Evolutionary conservation across 2,329 filamentous ascomycete species (phyloP).

Genomic region (Claviceps capensis): DNA sequence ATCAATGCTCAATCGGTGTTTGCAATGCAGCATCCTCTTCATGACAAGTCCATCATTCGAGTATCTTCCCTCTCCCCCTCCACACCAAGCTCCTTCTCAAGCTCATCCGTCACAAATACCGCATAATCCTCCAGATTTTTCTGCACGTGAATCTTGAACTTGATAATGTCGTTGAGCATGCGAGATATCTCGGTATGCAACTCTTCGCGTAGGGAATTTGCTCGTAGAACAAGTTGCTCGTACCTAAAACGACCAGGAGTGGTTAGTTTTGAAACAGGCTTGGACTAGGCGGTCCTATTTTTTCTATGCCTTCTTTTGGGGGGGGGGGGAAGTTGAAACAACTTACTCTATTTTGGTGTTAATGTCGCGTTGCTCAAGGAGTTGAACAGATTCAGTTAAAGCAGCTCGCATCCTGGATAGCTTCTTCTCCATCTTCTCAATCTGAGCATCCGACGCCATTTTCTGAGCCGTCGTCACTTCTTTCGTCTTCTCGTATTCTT

Average conservation of each 20-base stretch:
- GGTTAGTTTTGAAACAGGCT: slow-evolving; percentile 1
- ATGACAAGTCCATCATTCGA: slow-evolving; percentile 27
- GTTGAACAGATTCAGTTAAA: slow-evolving; percentile 71
- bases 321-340: no score
- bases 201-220: slow-evolving; percentile 79
- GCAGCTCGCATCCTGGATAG: slow-evolving; percentile 82
- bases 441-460: slow-evolving; percentile 78
- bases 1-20: no score
- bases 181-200: slow-evolving; percentile 94
- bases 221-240: slow-evolving; percentile 77
- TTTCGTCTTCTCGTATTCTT: slow-evolving; percentile 88
- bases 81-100: slow-evolving; percentile 69
- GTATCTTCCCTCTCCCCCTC: slow-evolving; percentile 45
- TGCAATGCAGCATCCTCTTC: not conserved
- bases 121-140: slow-evolving; percentile 89
- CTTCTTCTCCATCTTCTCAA: slow-evolving; percentile 98
- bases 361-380: slow-evolving; percentile 92
- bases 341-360: slow-evolving; percentile 88
- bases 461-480: slow-evolving; percentile 79
- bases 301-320: not conserved
- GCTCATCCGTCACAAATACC: slow-evolving; percentile 80
- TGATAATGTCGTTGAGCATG: slow-evolving; percentile 93
- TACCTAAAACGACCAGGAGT: slow-evolving; percentile 41
- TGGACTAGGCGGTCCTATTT: not conserved
- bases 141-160: slow-evolving; percentile 96